Conservation (phyloP, 2,329 filamentous ascomycete genomes). For the Colletotrichum agaves region DNA sequence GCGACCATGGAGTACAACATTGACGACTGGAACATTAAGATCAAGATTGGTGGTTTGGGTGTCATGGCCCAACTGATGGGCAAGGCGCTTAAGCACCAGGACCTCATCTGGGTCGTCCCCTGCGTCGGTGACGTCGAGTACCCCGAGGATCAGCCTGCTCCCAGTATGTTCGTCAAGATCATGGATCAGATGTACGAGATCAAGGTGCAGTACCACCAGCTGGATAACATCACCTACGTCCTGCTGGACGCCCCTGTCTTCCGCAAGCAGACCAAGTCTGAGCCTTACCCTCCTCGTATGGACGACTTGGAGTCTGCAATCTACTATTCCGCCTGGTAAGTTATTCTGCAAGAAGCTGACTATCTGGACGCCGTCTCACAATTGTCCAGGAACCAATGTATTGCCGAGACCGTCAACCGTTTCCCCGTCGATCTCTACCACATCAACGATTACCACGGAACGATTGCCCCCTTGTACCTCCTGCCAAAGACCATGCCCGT, state of each 20-base stretch:
- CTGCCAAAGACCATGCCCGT: conserved; percentile 70
- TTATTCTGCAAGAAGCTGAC: neutral
- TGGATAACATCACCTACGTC: conserved; percentile 75
- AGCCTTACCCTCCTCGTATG: conserved; percentile 75
- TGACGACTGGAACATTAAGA: conserved; percentile 75
- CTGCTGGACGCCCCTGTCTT: conserved; percentile 75
- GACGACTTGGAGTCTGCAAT: conserved; percentile 75
- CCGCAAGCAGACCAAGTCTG: conserved; percentile 68
- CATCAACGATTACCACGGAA: conserved; percentile 74
- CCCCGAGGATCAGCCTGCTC: conserved; percentile 65
- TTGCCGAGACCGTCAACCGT: conserved; percentile 69
- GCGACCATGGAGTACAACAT: conserved; percentile 80
- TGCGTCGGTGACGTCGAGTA: conserved; percentile 73
- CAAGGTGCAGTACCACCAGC: conserved; percentile 70
- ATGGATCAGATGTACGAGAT: conserved; percentile 70
- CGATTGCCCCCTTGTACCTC: conserved; percentile 73
- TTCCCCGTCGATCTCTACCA: conserved; percentile 73
- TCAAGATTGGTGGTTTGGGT: conserved; percentile 77
- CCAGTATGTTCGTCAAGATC: conserved; percentile 71
- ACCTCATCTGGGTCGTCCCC: conserved; percentile 72
- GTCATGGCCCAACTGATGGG: conserved; percentile 79
- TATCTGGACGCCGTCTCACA: neutral
- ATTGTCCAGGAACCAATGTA: conserved; percentile 65
- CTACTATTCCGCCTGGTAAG: conserved; percentile 73
- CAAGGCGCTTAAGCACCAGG: conserved; percentile 71